Base-by-base conservation (phyloP, 352 stramenopile genomes). In the Pythium rishiriense region DNA sequence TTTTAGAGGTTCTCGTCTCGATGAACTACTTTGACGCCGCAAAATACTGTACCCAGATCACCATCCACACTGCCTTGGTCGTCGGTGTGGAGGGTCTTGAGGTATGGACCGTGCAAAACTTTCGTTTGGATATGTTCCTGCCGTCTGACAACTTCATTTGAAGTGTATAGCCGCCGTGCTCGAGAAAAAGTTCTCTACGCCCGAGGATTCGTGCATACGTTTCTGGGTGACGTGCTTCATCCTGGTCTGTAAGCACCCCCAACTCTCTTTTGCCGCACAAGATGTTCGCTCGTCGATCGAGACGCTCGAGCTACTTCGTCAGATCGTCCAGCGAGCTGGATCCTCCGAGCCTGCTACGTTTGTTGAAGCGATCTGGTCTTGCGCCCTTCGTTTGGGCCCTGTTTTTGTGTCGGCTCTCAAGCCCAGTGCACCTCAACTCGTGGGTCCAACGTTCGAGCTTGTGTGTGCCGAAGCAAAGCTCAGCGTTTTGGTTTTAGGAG, bases 161-260 rank as follows among this genome's bases (percentile, higher is more conserved):
- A 26, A 72, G 65, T 8, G 68, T 11, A 51, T 62, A 10, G 65
- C 54, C 17, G 49, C n/a, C 4, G 29, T 42, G 1, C 59, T 70
- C 15, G 56, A 57, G 7, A 41, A 39, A 11, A 54, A 52, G 28
- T n/a, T 63, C n/a, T 31, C 22, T n/a, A n/a, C 33, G 14, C 19
- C 31, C 14, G 10, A 31, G 19, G 25, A 53, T 28, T 24, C 49
- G 4, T 33, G 4, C 15, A 50, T 59, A 1, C 51, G 45, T 11
- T 68, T 58, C 47, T 72, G 65, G 65, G 43, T 35, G 28, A 62
- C 65, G 11, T 72, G 65, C 35, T 72, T 67, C 41, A 62, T 72
- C 54, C 29, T 72, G 15, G 58, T 58, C 0, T 65, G 65, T 25
- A 64, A 61, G 21, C 15, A 63, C 49, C 45, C 39, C 4, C 45